Base-by-base conservation (phyloP, 1,284 basidiomycete genomes). In the Tilletia caries region DNA sequence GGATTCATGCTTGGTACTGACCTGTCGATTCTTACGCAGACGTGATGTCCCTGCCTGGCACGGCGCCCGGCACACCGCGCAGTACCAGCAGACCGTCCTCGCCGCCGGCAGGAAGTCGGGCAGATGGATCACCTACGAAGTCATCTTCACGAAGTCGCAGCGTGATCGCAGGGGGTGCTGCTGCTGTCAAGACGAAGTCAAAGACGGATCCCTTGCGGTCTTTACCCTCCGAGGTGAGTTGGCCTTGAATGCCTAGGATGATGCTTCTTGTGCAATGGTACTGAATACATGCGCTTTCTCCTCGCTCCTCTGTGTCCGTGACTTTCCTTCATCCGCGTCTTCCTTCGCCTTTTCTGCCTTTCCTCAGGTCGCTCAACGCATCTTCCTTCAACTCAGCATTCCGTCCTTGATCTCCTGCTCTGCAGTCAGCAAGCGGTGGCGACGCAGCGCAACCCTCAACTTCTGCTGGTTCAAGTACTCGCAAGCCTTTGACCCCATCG, bases 381-480 rank as follows among this genome's bases (percentile, higher is more conserved):
- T 80, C 69, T 80, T 80, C 72, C 74, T 79, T 46, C 72, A 75
- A 23, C 74, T 79, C 2, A 75, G 75, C 50, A 68, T 76, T 20
- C 68, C 70, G 18, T 67, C 73, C 10, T 71, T 80, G 10, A 29
- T 75, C n/a, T 65, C 74, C 13, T 76, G 74, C 44, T 79, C 79
- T 8, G 66, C 67, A 25, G 78, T 80, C 18, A 71, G 68, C 67
- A 77, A 73, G 37, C 70, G 74, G 43, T 80, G 77, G 73, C 70
- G 79, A 27, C 70, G 76, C 13, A 74, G 72, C n/a, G 79, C 78
- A 5, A 80, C 79, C 18, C 72, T 80, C 64, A 80, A 80, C 66
- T 79, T 77, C 69, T 76, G 75, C 71, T 80, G 77, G 78, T 79
- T 76, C 48, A 69, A 70, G 8, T 70, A 73, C 66, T 71, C 73